Base-by-base conservation (phyloP, 2,329 filamentous ascomycete species). In the Diaporthe capsici region DNA sequence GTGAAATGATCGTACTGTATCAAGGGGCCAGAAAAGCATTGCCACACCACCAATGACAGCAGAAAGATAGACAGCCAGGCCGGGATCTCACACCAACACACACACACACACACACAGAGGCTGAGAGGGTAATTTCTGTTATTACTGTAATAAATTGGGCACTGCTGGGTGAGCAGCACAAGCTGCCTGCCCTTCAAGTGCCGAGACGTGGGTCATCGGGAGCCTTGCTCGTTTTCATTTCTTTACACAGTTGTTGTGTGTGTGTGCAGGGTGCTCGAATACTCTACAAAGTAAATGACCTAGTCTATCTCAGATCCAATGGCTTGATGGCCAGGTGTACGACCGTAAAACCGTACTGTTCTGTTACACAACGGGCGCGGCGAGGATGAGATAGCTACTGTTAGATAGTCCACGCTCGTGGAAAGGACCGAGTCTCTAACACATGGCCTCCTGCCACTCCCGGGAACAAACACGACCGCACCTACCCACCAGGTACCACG, bases 21-120 rank as follows among this genome's bases (percentile, higher is more conserved):
- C 65, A 68, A 68, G 65, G 65, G 65, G 65, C 42, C 65, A 25
- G 47, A 28, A 28, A 53, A 68, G 65, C 47, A 68, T 51, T 51
- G 31, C 34, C 65, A 39, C 47, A 37, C 65, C 65, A 53, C 65
- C 65, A 70, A 70, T 70, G n/a, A 42, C 65, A 68, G 31, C 31
- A 6, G 22, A 17, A 47, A 39, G 31, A 51, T 68, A 34, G 7
- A 25, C 47, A 68, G 47, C 44, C 12, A 51, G 28, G 44, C 63
- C 63, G 22, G 63, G 63, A 67, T 67, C 63, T 31, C 31, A 51
- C 63, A 51, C 60, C 12, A 20, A 37, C 4, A 31, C 31, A 31
- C 31, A 31, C 31, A 31, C 31, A 31, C 22, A 39, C n/a, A 44
- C 39, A 58, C 55, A 58, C 17, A 31, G 55, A 31, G 31, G 31